These are phyloP conservation scores for Chondrus crispus DNA, from an alignment of 23 red algal species.

Conservation along the genomic window DNA sequence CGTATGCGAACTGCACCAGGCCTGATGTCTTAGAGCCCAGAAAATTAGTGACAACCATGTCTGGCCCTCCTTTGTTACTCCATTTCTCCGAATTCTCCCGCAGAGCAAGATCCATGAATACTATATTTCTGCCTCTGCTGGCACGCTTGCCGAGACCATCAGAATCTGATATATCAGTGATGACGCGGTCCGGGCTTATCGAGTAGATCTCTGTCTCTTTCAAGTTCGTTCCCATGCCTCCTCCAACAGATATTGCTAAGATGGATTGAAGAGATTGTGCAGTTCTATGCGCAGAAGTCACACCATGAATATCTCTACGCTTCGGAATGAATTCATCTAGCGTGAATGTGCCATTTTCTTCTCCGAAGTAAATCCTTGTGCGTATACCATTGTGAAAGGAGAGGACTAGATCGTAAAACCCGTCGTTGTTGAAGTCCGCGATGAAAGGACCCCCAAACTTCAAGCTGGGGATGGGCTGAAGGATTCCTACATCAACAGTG, in stretches of 20 bases:
- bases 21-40: not conserved
- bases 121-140: conserved; percentile 34
- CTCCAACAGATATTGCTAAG: conserved; percentile 42
- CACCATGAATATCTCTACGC: conserved; percentile 37
- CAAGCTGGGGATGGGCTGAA: not conserved
- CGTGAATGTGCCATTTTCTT: conserved; percentile 43
- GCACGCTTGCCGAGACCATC: not conserved
- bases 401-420: conserved; percentile 52
- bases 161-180: not conserved
- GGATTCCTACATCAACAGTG: not conserved
- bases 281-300: not conserved
- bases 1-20: conserved; percentile 39
- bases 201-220: conserved; percentile 18
- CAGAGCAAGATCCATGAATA: conserved; percentile 52
- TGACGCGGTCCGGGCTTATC: not conserved
- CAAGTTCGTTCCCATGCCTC: conserved; percentile 10
- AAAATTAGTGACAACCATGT: conserved; percentile 54
- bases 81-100: not conserved
- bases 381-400: conserved; percentile 37
- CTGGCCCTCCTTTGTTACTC: conserved; percentile 14
- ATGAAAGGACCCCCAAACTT: conserved; percentile 64
- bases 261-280: not conserved
- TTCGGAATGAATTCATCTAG: not conserved
- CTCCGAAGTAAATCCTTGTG: conserved; percentile 39
- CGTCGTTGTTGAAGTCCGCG: conserved; percentile 63